These are phyloP conservation scores for Cucurbita pepo DNA, from an alignment of 306 rosid genomes.

Conservation along the genomic window DNA sequence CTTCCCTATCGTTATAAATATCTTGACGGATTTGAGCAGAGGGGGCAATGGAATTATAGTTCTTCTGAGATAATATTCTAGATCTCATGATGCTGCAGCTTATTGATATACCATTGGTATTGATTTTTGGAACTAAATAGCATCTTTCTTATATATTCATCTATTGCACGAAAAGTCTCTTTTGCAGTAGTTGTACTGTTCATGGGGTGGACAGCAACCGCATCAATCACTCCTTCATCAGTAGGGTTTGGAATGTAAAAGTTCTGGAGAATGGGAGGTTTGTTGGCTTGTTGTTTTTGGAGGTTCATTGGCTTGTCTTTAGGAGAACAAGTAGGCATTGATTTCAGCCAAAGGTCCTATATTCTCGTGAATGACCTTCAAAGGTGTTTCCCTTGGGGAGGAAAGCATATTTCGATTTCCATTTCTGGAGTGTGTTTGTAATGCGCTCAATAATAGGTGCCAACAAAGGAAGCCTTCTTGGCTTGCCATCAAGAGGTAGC, in stretches of 20 bases:
- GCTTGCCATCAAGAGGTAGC: background rate
- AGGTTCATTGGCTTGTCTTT: background rate
- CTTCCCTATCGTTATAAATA: background rate
- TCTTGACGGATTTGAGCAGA: background rate
- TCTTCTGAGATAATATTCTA: background rate
- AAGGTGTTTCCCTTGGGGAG: background rate
- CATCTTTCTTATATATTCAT: background rate
- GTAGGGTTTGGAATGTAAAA: background rate
- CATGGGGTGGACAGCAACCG: background rate
- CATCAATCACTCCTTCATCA: background rate
- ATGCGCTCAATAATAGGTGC: background rate
- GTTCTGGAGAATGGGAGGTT: background rate
- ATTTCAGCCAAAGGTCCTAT: background rate
- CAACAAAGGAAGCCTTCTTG: background rate
- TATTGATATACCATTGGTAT: background rate
- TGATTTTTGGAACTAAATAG: background rate
- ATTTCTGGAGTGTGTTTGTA: background rate
- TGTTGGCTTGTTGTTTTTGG: background rate
- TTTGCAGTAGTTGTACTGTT: background rate
- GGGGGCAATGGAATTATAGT: background rate
- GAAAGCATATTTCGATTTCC: background rate
- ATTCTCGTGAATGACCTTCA: background rate
- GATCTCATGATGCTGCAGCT: background rate
- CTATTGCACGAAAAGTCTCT: background rate
- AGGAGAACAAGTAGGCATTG: background rate